Base-by-base conservation (phyloP, 1,284 basidiomycete genomes). In the Austroboletus olivaceoglutinosus region DNA sequence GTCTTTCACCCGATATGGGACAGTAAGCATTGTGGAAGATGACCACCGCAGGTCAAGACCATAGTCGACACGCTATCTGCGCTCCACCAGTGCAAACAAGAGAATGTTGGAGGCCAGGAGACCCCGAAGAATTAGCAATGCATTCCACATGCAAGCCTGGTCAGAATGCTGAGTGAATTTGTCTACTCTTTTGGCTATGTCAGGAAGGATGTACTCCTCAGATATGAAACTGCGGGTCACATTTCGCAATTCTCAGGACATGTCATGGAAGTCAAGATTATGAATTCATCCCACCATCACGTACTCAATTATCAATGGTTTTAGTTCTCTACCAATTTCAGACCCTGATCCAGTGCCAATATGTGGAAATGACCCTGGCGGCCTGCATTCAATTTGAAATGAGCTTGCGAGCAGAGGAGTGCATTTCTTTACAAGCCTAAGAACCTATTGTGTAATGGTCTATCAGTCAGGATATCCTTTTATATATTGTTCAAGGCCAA, bases 41-140 rank as follows among this genome's bases (percentile, higher is more conserved):
- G 16, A 13, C 77, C 71, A 2, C 33, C 57, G 3, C 52, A 58
- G 47, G 76, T 72, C 34, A n/a, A 77, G 65, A 0, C 77, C 78
- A 54, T 75, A 79, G 50, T 80, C 73, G 12, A 80, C 76, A 31
- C 76, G 61, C 72, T 73, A 80, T 16, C 76, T 69, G 50, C 69
- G 70, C 27, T 73, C 67, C 39, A 63, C 64, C 5, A 80, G 59
- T 18, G 63, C 64, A 51, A 73, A 71, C 5, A 61, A 34, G 3
- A 78, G 56, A 8, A 79, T 65, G 1, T 73, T 73, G 16, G 64
- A 60, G 0, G 65, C 71, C 12, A 80, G 45, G 9, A 75, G 64
- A 4, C 78, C 76, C 8, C 76, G 70, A 18, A 72, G 62, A 8
- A 77, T 65, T 5, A 80, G 63, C 15, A 79, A 50, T 7, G 48